Evolutionary conservation across 2,329 filamentous ascomycete species (phyloP).

Genomic region (Calcarisporium arbuscula): DNA sequence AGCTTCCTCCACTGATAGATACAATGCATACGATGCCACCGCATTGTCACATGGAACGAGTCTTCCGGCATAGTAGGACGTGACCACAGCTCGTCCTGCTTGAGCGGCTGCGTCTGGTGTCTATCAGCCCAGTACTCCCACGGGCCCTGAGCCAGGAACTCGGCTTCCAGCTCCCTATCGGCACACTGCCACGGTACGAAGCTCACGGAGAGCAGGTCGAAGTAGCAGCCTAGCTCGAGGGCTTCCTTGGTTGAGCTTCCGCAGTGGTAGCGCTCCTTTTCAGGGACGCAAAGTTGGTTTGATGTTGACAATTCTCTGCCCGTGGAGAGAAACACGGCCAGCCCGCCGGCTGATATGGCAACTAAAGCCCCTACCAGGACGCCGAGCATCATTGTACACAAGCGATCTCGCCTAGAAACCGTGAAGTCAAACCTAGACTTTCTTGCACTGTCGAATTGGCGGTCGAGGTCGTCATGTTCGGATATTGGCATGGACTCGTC

Average conservation of each 20-base stretch:
- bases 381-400: neutral
- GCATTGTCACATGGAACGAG: neutral
- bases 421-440: neutral
- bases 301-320: neutral
- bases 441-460: neutral
- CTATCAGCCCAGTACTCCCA: neutral
- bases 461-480: neutral
- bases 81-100: neutral
- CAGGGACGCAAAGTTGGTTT: neutral
- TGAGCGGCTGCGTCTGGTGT: neutral
- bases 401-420: neutral
- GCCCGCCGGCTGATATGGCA: neutral
- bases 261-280: neutral
- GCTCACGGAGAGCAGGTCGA: neutral
- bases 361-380: neutral
- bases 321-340: neutral
- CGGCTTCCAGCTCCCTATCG: neutral
- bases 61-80: neutral
- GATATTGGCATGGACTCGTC: neutral
- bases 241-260: neutral
- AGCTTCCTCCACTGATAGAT: neutral
- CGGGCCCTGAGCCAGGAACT: neutral
- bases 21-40: neutral
- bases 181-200: neutral
- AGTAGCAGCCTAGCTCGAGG: neutral